Percentiles rank a stretch among this genome's conserved stretches.
These are phyloP conservation scores for Colletotrichum tropicicola DNA, from an alignment of 2,329 filamentous ascomycete genomes.

Conservation along the genomic window DNA sequence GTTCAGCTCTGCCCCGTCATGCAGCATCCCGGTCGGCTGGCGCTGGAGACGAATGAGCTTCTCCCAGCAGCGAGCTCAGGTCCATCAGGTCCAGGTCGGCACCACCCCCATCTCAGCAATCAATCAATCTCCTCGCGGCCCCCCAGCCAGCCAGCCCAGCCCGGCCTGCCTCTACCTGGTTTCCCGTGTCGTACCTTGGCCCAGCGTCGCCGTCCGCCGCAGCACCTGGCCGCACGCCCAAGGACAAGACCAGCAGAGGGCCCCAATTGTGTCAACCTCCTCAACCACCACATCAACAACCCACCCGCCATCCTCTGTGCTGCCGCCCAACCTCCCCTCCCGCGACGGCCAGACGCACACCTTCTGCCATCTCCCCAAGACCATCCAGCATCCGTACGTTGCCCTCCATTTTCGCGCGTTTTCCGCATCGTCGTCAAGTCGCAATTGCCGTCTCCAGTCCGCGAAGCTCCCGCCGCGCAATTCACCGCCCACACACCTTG, in stretches of 20 bases:
- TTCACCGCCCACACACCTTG: constrained; percentile 16
- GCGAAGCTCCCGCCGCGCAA: constrained; percentile 20
- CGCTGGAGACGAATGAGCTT: constrained; percentile 23
- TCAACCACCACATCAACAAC: constrained; percentile 27
- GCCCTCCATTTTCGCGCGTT: background rate
- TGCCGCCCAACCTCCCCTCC: constrained; percentile 29
- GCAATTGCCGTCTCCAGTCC: constrained; percentile 19
- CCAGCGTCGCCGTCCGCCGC: background rate
- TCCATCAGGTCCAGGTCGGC: constrained; percentile 10
- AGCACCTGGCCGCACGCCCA: background rate
- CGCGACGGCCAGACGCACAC: constrained; percentile 14
- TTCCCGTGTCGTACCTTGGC: constrained; percentile 18
- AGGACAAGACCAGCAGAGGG: background rate
- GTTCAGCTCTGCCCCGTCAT: constrained; percentile 18
- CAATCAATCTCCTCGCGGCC: constrained; percentile 13
- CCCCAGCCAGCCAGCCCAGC: constrained; percentile 16
- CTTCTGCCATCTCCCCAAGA: constrained; percentile 6
- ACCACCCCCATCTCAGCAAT: constrained; percentile 26
- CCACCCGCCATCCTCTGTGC: constrained; percentile 9
- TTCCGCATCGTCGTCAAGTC: background rate
- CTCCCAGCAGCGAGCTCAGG: constrained; percentile 19
- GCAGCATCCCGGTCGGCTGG: constrained; percentile 19
- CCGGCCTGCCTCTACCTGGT: constrained; percentile 11
- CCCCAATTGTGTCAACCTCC: constrained; percentile 28
- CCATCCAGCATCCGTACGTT: constrained; percentile 16